phyloP scores from a whole-genome alignment of 805 yeast species.

The Torulaspora indica region DNA sequence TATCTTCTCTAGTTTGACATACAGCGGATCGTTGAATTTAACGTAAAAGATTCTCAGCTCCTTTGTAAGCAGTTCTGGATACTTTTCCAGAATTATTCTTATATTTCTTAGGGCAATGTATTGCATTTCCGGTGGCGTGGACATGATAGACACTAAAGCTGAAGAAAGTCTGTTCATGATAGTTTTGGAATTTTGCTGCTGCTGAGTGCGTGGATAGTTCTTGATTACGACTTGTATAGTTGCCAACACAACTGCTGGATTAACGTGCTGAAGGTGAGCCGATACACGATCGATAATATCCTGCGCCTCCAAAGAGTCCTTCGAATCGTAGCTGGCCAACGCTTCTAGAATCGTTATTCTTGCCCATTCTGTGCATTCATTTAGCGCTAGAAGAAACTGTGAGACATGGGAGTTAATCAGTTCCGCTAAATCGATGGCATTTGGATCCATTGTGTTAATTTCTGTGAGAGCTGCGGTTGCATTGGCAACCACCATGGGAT shows the following conservation, averaged over 20 bases:
- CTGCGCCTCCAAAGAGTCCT: constrained; percentile 59
- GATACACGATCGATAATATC: constrained; percentile 84
- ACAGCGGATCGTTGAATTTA: constrained; percentile 79
- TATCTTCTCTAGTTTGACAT: constrained; percentile 69
- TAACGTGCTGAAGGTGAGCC: constrained; percentile 95
- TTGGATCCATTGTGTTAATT: constrained; percentile 63
- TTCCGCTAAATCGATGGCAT: constrained; percentile 42
- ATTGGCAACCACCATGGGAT: constrained; percentile 97
- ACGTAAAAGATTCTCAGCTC: constrained; percentile 88
- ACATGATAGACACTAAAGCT: constrained; percentile 80
- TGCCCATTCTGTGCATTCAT: constrained; percentile 99
- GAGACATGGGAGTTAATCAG: constrained; percentile 41
- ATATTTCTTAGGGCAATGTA: constrained; percentile 90
- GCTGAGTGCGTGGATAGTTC: constrained; percentile 50
- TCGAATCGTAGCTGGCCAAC: constrained; percentile 62
- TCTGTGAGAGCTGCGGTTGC: constrained; percentile 83
- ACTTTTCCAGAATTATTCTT: constrained; percentile 80
- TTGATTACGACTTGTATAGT: constrained; percentile 75
- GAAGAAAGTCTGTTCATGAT: constrained; percentile 70
- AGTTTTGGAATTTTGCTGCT: constrained; percentile 39
- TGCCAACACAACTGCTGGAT: constrained; percentile 88
- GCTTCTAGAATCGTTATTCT: constrained; percentile 84
- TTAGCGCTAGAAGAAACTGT: constrained; percentile 73
- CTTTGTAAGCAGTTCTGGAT: constrained; percentile 69
- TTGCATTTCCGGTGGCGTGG: constrained; percentile 91